phyloP scores from a whole-genome alignment of 345 rosid species.

The Stellera chamaejasme region DNA sequence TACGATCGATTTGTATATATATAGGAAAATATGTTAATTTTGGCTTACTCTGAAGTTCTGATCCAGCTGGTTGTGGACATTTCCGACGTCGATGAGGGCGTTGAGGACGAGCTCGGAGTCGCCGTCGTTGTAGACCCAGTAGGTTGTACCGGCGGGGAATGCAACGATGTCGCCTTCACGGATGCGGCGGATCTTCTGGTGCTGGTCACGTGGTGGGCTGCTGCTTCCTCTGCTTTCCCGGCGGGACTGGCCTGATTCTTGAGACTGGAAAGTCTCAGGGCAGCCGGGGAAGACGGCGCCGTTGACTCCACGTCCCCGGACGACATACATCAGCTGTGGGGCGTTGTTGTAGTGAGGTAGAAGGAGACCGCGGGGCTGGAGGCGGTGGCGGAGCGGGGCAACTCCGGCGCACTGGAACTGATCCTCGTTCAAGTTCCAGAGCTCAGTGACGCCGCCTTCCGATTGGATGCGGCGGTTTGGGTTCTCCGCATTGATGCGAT shows the following conservation, averaged over 20 bases:
- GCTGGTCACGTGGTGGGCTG: constrained; percentile 4
- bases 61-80: constrained; percentile 32
- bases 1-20: too few relatives aligned
- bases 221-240: too few relatives aligned
- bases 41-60: constrained; percentile 22
- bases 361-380: too few relatives aligned
- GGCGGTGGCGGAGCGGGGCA: too few relatives aligned
- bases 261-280: constrained; percentile 11
- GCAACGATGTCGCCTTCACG: constrained; percentile 30
- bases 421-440: constrained; percentile 25
- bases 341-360: too few relatives aligned
- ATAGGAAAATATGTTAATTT: too few relatives aligned
- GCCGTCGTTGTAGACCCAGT: constrained; percentile 39
- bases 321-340: constrained; percentile 24
- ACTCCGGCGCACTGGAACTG: too few relatives aligned
- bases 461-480: constrained; percentile 23
- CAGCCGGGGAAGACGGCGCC: constrained; percentile 10
- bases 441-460: constrained; percentile 35
- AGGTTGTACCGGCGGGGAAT: constrained; percentile 26
- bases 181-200: constrained; percentile 20
- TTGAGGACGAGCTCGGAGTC: constrained; percentile 6
- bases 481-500: constrained; percentile 19
- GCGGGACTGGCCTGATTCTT: background rate
- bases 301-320: constrained; percentile 6
- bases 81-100: constrained; percentile 14